A percentile compares a stretch with the other conserved stretches of the same genome.
These are phyloP conservation scores for Rubia tinctorum DNA, from an alignment of 305 asterid genomes.

Conservation along the genomic window DNA sequence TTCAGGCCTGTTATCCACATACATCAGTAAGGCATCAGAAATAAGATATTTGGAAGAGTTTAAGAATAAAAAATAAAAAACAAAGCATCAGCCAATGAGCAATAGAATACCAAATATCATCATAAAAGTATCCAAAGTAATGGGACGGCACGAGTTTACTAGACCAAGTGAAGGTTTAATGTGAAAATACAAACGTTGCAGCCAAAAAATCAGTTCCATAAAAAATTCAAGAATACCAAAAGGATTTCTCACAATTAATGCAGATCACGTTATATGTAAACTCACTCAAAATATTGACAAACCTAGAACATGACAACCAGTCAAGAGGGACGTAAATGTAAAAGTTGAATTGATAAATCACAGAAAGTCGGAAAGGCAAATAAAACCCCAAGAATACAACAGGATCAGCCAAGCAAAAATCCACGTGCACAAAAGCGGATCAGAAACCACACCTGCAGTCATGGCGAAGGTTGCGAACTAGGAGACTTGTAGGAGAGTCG, in stretches of 20 bases:
- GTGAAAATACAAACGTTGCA: not conserved
- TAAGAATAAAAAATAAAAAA: too few relatives aligned
- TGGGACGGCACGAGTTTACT: not conserved
- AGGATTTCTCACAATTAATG: not conserved
- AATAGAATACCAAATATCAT: too few relatives aligned
- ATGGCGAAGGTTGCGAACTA: conserved; percentile 58
- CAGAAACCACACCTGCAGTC: conserved; percentile 62
- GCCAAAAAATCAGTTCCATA: not conserved
- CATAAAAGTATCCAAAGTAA: not conserved
- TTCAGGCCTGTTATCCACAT: too few relatives aligned
- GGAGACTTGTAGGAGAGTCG: conserved; percentile 84
- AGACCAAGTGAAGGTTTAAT: not conserved
- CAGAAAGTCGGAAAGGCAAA: not conserved
- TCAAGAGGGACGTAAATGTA: not conserved
- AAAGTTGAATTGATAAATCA: not conserved
- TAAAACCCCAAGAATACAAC: not conserved
- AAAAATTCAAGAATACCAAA: not conserved
- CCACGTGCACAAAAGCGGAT: not conserved
- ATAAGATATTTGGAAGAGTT: too few relatives aligned
- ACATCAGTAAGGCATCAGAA: too few relatives aligned
- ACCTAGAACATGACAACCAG: not conserved
- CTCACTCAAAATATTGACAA: not conserved
- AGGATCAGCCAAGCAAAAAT: not conserved
- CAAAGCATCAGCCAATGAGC: too few relatives aligned
- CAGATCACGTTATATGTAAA: not conserved